Percentiles rank a stretch among this genome's conserved stretches.
phyloP scores from a whole-genome alignment of 2,329 filamentous ascomycete genomes.

The Fusarium fracticaudum region DNA sequence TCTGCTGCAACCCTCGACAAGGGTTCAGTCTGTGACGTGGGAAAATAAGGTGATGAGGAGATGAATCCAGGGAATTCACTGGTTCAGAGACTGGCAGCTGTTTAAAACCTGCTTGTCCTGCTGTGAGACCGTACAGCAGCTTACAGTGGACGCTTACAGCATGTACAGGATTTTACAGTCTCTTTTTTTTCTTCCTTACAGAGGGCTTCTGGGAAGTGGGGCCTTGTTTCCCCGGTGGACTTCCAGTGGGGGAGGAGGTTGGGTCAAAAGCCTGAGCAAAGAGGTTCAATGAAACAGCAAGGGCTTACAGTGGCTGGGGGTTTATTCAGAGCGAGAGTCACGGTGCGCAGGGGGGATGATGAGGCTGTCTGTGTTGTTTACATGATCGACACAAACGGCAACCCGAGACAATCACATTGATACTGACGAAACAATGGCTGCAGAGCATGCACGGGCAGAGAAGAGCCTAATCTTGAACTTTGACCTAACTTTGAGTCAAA shows the following conservation, averaged over 20 bases:
- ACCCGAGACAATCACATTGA: constrained; percentile 12
- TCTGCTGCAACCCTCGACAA: constrained; percentile 11
- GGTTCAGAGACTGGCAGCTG: constrained; percentile 8
- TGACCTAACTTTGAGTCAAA: constrained; percentile 1
- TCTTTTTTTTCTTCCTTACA: not conserved
- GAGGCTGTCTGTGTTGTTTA: constrained; percentile 7
- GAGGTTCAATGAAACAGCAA: constrained; percentile 3
- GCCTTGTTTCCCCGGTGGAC: not conserved
- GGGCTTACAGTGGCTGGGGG: constrained; percentile 17
- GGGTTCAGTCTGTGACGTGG: constrained; percentile 22
- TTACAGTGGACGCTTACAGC: constrained; percentile 26
- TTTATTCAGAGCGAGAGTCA: constrained; percentile 1
- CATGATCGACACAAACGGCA: constrained; percentile 18
- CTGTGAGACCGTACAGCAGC: constrained; percentile 10
- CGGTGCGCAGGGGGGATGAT: constrained; percentile 17
- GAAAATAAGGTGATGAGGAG: constrained; percentile 18
- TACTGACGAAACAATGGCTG: constrained; percentile 1
- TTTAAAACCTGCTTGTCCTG: constrained; percentile 18
- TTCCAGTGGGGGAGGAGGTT: constrained; percentile 9
- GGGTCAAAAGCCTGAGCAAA: not conserved
- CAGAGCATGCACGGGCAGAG: not conserved
- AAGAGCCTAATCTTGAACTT: not conserved
- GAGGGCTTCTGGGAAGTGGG: constrained; percentile 24
- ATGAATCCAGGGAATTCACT: constrained; percentile 5
- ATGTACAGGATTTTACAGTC: not conserved